phyloP scores from a whole-genome alignment of 176 grass and related monocot species.

The Elaeis guineensis region DNA sequence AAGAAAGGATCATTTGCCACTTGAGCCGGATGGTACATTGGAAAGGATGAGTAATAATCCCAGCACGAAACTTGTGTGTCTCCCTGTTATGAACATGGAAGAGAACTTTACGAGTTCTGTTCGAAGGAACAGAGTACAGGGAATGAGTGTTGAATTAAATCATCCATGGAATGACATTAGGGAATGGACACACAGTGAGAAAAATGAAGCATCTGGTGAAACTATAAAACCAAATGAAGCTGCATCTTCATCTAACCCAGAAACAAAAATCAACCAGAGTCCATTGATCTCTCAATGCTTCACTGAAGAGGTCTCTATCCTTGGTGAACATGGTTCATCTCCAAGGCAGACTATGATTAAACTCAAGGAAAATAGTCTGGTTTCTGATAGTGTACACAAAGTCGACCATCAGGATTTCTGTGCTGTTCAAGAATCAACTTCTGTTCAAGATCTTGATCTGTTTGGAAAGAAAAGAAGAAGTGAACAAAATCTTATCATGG shows the following conservation, averaged over 20 bases:
- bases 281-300: conserved; percentile 2
- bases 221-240: too few relatives aligned
- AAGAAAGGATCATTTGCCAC: conserved; percentile 27
- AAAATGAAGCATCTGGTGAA: too few relatives aligned
- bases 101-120: background rate
- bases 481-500: conserved; percentile 16
- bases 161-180: background rate
- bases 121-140: background rate
- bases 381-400: conserved; percentile 15
- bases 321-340: conserved; percentile 2
- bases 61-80: background rate
- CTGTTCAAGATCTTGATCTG: conserved; percentile 35
- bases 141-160: background rate
- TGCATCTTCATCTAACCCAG: background rate
- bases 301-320: background rate
- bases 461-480: conserved; percentile 46
- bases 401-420: conserved; percentile 18
- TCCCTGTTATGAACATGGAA: background rate
- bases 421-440: conserved; percentile 20
- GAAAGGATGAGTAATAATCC: conserved; percentile 14
- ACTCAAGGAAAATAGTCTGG: conserved; percentile 13
- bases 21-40: conserved; percentile 12
- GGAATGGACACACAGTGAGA: background rate
- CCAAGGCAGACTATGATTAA: conserved; percentile 1
- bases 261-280: background rate